These are phyloP conservation scores for Lactarius sp. DNA, from an alignment of 768 basidiomycete genomes.

Conservation along the genomic window DNA sequence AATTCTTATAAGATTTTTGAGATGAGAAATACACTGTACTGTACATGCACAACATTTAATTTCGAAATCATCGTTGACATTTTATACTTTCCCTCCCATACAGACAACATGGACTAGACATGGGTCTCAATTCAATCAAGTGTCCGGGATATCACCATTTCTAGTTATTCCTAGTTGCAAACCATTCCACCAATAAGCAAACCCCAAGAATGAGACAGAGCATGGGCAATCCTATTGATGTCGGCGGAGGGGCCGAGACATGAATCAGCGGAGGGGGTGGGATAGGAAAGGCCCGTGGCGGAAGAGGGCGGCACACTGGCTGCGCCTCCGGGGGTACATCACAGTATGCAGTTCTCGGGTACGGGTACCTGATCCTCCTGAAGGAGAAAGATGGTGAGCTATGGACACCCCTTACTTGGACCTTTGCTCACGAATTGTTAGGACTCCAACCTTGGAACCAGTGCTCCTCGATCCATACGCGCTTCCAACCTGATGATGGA, in stretches of 20 bases:
- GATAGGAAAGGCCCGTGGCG: conserved; percentile 30
- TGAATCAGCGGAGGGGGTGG: conserved; percentile 27
- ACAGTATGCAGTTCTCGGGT: conserved; percentile 38
- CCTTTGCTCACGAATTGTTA: neutral
- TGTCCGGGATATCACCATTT: too few relatives aligned
- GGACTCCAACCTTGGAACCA: conserved; percentile 35
- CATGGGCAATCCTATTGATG: conserved; percentile 32
- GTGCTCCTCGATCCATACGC: conserved; percentile 38
- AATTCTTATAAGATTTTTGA: too few relatives aligned
- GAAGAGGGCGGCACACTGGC: conserved; percentile 41
- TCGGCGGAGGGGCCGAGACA: conserved; percentile 26
- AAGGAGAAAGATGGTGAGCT: neutral
- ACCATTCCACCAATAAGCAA: conserved; percentile 23
- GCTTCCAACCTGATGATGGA: conserved; percentile 42
- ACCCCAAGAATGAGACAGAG: neutral
- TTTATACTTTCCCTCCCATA: too few relatives aligned
- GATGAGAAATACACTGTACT: too few relatives aligned
- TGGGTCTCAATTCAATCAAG: too few relatives aligned
- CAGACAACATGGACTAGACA: too few relatives aligned
- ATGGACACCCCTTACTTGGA: neutral
- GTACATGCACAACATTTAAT: too few relatives aligned
- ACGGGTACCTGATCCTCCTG: conserved; percentile 37
- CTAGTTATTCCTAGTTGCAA: conserved; percentile 5
- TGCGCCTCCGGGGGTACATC: conserved; percentile 37
- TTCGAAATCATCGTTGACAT: too few relatives aligned